phyloP scores from a whole-genome alignment of 2,329 filamentous ascomycete species.

The Aspergillus quadrilineatus region DNA sequence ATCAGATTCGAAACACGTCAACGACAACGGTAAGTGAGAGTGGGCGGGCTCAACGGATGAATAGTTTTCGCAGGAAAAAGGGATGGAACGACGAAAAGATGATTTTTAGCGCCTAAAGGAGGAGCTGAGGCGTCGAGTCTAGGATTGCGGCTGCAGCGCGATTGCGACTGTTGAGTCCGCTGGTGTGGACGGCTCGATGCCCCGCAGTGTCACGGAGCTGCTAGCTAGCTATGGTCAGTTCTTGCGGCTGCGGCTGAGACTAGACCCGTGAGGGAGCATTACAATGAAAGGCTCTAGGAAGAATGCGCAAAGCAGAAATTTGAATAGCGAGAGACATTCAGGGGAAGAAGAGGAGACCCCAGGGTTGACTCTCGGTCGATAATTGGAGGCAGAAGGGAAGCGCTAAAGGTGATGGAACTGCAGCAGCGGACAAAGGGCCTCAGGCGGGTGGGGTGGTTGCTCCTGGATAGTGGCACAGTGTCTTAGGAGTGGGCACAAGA shows the following conservation, averaged over 20 bases:
- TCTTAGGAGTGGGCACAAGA: neutral
- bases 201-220: slow-evolving; percentile 16
- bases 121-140: slow-evolving; percentile 5
- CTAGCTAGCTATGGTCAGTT: neutral
- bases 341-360: slow-evolving; percentile 5
- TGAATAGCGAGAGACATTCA: slow-evolving; percentile 1
- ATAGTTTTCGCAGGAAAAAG: neutral
- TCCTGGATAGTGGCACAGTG: neutral
- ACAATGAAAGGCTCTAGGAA: neutral
- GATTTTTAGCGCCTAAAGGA: slow-evolving; percentile 7
- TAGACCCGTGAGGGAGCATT: neutral
- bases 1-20: slow-evolving; percentile 3
- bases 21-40: slow-evolving; percentile 4
- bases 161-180: slow-evolving; percentile 3
- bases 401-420: slow-evolving; percentile 12
- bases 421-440: slow-evolving; percentile 9
- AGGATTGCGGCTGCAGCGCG: slow-evolving; percentile 4
- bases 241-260: slow-evolving; percentile 6
- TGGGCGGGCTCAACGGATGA: slow-evolving; percentile 1
- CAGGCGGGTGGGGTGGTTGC: neutral
- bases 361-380: slow-evolving; percentile 3
- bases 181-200: slow-evolving; percentile 15
- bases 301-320: neutral
- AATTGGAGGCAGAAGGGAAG: slow-evolving; percentile 6
- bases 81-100: neutral